Base-by-base conservation (phyloP, 768 basidiomycete species). In the Macrolepiota fuliginosa region DNA sequence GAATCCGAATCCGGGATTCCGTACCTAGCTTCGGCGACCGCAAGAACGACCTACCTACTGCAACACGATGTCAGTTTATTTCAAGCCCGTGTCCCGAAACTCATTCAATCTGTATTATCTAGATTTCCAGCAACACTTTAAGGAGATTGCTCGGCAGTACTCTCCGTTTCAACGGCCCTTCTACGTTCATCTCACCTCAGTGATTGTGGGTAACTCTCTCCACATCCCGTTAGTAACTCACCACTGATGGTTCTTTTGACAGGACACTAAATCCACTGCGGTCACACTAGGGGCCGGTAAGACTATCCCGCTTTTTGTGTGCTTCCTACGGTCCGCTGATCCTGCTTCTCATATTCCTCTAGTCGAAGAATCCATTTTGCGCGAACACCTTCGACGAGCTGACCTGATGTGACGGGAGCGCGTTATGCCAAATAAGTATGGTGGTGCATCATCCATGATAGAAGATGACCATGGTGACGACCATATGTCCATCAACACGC, bases 41-140 rank as follows among this genome's bases (percentile, higher is more conserved):
- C 56, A 82, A 81, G 65, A 93, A 92, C 63, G 89, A 91, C 60
- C 75, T 85, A 0, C 68, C 78, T 13, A 89, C 88, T 4, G 91
- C 85, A 22, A 85, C 88, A 51, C 82, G 81, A 78, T 93, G 91
- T 90, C 62, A 50, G 87, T 76, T 13, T 49, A 52, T 56, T 47
- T 39, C 54, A 54, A 0, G n/a, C 19, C 17, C 42, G n/a, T n/a
- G 17, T 45, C 42, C 7, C 15, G 19, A 45, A 10, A 17, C 42
- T 45, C n/a, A 19, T 45, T 45, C 3, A 7, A 19, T 22, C n/a
- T 17, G n/a, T 45, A 24, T 39, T 51, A n/a, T 32, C 3, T 57
- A 92, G 91, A 92, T 71, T 91, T 93, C 73, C 86, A 88, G 65
- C 84, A 87, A 61, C 89, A 91, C 68, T 92, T 93, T 73, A 89